These are phyloP conservation scores for Myxozyma monticola DNA, from an alignment of 805 yeast species.

Conservation along the genomic window DNA sequence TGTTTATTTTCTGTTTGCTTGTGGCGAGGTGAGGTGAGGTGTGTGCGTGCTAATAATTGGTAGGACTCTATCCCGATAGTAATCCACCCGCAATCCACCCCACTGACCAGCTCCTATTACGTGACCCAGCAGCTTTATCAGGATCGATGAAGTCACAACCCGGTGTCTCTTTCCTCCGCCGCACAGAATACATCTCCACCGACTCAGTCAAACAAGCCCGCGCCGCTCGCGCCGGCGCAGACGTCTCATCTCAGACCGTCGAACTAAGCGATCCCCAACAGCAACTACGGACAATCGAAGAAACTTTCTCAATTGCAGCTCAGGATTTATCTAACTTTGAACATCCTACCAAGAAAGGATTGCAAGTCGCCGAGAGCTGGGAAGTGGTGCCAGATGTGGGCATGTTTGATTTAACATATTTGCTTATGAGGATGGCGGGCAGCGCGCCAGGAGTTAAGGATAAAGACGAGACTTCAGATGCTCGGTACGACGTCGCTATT, in stretches of 20 bases:
- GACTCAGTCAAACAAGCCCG: slow-evolving; percentile 44
- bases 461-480: slow-evolving; percentile 37
- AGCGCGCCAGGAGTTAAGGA: slow-evolving; percentile 42
- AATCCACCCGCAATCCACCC: slow-evolving; percentile 23
- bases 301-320: slow-evolving; percentile 66
- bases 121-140: slow-evolving; percentile 67
- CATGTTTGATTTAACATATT: slow-evolving; percentile 77
- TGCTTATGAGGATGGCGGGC: slow-evolving; percentile 62
- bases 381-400: slow-evolving; percentile 86
- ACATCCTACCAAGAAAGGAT: slow-evolving; percentile 76
- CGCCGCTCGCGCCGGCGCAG: slow-evolving; percentile 32
- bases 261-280: slow-evolving; percentile 53
- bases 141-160: slow-evolving; percentile 35
- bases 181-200: slow-evolving; percentile 89
- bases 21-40: not conserved
- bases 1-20: not conserved
- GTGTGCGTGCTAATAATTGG: not conserved
- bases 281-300: slow-evolving; percentile 70
- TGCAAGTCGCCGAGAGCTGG: slow-evolving; percentile 77
- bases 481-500: slow-evolving; percentile 46
- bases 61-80: slow-evolving; percentile 23
- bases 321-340: slow-evolving; percentile 46
- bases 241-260: slow-evolving; percentile 30
- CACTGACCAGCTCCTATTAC: slow-evolving; percentile 58
- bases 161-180: slow-evolving; percentile 75